Percentiles rank a stretch among this genome's conserved stretches.
phyloP scores from a whole-genome alignment of 257 asterid genomes.

The Verbascum thapsus region DNA sequence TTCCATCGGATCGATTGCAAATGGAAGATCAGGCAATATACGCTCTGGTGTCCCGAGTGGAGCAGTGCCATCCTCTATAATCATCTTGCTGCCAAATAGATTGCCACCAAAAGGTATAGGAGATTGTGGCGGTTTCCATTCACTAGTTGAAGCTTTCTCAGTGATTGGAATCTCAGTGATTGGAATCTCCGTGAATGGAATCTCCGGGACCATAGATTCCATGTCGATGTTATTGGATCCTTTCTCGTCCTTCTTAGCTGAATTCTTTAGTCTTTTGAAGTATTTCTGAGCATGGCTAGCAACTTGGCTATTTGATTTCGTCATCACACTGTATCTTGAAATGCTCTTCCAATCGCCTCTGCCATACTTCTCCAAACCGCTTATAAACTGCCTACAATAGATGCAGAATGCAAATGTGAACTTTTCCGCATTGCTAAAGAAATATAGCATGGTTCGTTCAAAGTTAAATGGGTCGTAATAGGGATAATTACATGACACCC shows the following conservation, averaged over 20 bases:
- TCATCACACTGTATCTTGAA: conserved; percentile 22
- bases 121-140: not conserved
- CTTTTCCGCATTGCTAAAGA: too few species aligned
- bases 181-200: conserved; percentile 18
- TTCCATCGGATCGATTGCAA: not conserved
- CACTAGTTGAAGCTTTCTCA: not conserved
- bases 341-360: conserved; percentile 41
- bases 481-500: too few species aligned
- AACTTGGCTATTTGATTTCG: conserved; percentile 35
- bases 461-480: too few species aligned
- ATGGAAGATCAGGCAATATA: not conserved
- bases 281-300: conserved; percentile 42
- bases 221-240: conserved; percentile 28
- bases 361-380: conserved; percentile 36
- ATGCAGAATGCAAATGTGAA: not conserved
- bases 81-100: not conserved
- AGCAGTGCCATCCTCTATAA: too few species aligned
- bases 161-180: conserved; percentile 16
- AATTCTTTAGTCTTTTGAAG: conserved; percentile 28
- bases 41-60: not conserved
- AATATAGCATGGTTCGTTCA: too few species aligned
- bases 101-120: conserved; percentile 12
- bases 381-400: conserved; percentile 30
- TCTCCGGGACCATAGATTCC: conserved; percentile 12
- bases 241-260: conserved; percentile 21